phyloP scores from a whole-genome alignment of 2,329 filamentous ascomycete genomes.

The Colletotrichum eleusines region DNA sequence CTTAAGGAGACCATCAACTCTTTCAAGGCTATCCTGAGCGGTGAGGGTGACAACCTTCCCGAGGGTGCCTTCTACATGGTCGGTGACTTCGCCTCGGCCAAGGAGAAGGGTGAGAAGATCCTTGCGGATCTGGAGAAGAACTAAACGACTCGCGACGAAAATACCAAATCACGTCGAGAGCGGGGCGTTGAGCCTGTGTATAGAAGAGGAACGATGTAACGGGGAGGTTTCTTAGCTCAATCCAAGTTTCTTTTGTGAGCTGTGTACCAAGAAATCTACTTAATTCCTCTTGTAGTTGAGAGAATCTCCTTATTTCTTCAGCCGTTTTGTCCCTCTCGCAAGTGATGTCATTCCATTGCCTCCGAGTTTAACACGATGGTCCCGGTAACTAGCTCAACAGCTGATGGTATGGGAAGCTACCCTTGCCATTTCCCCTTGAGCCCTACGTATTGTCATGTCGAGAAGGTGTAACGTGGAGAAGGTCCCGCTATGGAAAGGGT shows the following conservation, averaged over 20 bases:
- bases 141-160: constrained; percentile 41
- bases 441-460: neutral
- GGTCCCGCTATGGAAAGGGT: too few relatives aligned
- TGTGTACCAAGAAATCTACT: constrained; percentile 71
- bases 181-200: constrained; percentile 69
- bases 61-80: constrained; percentile 99
- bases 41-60: constrained; percentile 95
- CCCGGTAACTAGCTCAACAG: neutral
- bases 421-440: neutral
- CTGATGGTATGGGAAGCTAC: neutral
- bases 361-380: neutral
- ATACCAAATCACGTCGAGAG: constrained; percentile 41
- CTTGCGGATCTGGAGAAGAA: constrained; percentile 86
- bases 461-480: neutral
- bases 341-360: neutral
- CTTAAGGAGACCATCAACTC: constrained; percentile 97
- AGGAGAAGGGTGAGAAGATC: constrained; percentile 99
- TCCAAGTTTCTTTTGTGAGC: constrained; percentile 70
- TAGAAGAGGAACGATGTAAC: constrained; percentile 67
- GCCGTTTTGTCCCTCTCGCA: neutral
- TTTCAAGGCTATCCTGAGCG: constrained; percentile 96
- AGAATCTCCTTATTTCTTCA: constrained; percentile 42
- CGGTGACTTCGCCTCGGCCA: constrained; percentile 92
- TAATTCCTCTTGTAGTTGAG: constrained; percentile 59
- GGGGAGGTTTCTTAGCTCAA: constrained; percentile 65